Evolutionary conservation across 1,139 yeast species (phyloP), one percentile per base, ranked within the genome.

Genomic region (Oligophagozyma castellii): DNA sequence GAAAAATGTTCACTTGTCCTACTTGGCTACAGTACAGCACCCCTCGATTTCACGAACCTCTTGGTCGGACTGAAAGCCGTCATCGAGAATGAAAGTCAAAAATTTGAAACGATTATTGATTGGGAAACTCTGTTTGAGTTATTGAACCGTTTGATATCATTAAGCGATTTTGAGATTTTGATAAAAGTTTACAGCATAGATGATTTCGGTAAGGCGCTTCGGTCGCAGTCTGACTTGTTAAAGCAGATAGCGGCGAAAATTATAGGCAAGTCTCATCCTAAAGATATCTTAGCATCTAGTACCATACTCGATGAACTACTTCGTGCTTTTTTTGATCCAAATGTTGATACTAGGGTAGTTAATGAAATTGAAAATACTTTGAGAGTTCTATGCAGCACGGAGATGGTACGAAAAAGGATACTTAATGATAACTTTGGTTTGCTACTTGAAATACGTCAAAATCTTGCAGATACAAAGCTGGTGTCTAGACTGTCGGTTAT

Each of bases 251-350:
- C 57, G 1, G 38, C 58, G 31, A 47, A 44, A 26, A 50, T 56
- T 10, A 34, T 56, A 10, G 33, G 45, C 4, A 43, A 36, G 18
- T 55, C 61, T 0, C 35, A 43, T 15, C 61, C 61, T 3, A 44
- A 46, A 21, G 59, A 54, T 15, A 33, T 51, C 11, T 35, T 56
- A 12, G 48, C 59, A 1, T 39, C 48, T 14, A 44, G 54, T 1
- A 43, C 35, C 16, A 29, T 56, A 2, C 27, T 54, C 5, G 55
- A 51, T 16, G 35, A 38, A 1, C 22, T 48, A 5, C 19, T 56
- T 12, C 33, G 34, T 2, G 24, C 47, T 2, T 37, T 48, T 18
- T 44, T 51, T 14, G 33, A 42, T 19, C 29, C 36, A 4, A 21
- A 32, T 0, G 43, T 52, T 0, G 37, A 43, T 4, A 35, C 53